Conservation (phyloP, 108 stramenopile species). For the Fistulifera pelliculosa region DNA sequence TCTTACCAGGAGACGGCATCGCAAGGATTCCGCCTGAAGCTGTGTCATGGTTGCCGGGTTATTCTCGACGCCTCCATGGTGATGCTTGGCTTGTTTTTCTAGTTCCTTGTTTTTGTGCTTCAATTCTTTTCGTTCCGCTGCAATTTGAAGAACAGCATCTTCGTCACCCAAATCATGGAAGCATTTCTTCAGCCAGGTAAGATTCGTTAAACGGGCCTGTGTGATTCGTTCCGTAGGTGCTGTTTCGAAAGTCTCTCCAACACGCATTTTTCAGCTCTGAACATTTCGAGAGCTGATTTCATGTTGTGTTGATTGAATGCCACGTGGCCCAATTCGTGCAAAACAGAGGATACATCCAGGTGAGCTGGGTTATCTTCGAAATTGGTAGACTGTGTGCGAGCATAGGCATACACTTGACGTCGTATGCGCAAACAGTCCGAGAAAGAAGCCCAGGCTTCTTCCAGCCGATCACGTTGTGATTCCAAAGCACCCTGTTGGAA, state of each 20-base stretch:
- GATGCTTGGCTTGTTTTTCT: neutral
- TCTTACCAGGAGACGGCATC: constrained; percentile 32
- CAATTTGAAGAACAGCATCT: constrained; percentile 12
- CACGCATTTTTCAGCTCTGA: constrained; percentile 31
- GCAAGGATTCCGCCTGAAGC: constrained; percentile 27
- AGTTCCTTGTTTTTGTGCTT: constrained; percentile 7
- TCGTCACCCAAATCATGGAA: constrained; percentile 45
- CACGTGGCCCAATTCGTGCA: constrained; percentile 51
- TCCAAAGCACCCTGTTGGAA: constrained; percentile 64
- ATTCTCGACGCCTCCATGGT: neutral
- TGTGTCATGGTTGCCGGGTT: neutral
- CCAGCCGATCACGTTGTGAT: constrained; percentile 41
- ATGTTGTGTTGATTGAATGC: constrained; percentile 36
- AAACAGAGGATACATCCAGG: constrained; percentile 48
- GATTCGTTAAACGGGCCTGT: constrained; percentile 34
- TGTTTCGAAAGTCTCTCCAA: constrained; percentile 33
- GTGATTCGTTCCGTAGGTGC: constrained; percentile 17
- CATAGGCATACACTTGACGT: constrained; percentile 51
- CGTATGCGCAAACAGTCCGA: constrained; percentile 41
- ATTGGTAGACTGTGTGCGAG: constrained; percentile 15
- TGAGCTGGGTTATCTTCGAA: constrained; percentile 41
- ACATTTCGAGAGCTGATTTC: constrained; percentile 25
- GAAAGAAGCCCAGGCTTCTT: constrained; percentile 38
- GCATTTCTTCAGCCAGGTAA: constrained; percentile 60
- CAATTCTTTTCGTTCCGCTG: constrained; percentile 19